Conservation (phyloP, 768 basidiomycete species). For the Coprinellus micaceus region DNA sequence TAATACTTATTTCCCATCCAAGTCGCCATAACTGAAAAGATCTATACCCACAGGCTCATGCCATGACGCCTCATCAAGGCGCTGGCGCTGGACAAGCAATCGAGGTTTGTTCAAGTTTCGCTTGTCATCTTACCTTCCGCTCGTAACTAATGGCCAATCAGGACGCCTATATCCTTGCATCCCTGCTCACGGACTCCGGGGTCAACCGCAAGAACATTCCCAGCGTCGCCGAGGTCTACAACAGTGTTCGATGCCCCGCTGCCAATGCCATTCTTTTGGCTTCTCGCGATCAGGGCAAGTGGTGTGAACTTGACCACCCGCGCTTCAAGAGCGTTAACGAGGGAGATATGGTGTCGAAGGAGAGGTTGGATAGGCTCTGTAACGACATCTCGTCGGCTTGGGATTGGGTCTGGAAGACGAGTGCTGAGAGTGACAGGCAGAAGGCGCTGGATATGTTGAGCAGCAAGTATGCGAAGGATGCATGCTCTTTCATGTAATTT, state of each 20-base stretch:
- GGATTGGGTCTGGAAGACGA: conserved; percentile 26
- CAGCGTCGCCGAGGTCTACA: conserved; percentile 25
- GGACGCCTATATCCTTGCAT: conserved; percentile 37
- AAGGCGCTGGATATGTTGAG: conserved; percentile 20
- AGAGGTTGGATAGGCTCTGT: conserved; percentile 17
- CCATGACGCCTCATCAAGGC: conserved; percentile 30
- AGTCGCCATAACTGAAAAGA: too few relatives aligned
- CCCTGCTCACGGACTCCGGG: conserved; percentile 19
- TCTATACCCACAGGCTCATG: conserved; percentile 22
- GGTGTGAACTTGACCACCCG: conserved; percentile 15
- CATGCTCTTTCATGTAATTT: conserved; percentile 5
- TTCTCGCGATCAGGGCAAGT: conserved; percentile 12
- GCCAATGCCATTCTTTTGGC: conserved; percentile 20
- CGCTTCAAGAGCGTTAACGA: conserved; percentile 25
- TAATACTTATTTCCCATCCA: too few relatives aligned
- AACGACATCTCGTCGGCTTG: conserved; percentile 18
- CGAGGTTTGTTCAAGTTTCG: conserved; percentile 19
- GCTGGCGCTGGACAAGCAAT: conserved; percentile 30
- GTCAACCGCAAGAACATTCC: conserved; percentile 17
- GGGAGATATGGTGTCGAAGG: conserved; percentile 21
- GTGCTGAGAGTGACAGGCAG: conserved; percentile 22
- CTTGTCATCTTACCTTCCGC: too few relatives aligned
- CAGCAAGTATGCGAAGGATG: not conserved
- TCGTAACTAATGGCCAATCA: conserved; percentile 7
- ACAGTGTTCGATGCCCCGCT: conserved; percentile 22